phyloP scores from a whole-genome alignment of 345 rosid species.

The Garcia nutans region DNA sequence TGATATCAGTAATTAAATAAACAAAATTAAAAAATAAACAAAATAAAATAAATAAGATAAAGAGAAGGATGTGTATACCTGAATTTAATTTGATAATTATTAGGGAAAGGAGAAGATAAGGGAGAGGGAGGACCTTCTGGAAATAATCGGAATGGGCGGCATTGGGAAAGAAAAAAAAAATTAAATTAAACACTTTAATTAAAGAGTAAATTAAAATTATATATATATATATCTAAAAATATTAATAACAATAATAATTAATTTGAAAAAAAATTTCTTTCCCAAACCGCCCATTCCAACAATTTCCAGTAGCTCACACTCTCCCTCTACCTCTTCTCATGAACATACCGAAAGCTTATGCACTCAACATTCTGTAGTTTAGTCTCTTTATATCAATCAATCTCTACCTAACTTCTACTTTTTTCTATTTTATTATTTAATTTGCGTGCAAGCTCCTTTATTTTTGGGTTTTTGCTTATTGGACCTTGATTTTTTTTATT shows the following conservation, averaged over 20 bases:
- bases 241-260: background rate
- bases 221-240: no score
- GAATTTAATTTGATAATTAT: no score
- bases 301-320: slow-evolving; percentile 31
- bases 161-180: slow-evolving; percentile 24
- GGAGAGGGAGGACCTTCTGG: slow-evolving; percentile 36
- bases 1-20: no score
- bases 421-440: background rate
- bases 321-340: slow-evolving; percentile 30
- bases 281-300: slow-evolving; percentile 41
- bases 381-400: background rate
- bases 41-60: no score
- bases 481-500: background rate
- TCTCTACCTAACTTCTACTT: background rate
- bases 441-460: background rate
- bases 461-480: background rate
- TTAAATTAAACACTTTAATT: no score
- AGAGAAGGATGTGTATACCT: no score
- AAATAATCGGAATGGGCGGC: slow-evolving; percentile 40
- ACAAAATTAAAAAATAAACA: no score
- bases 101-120: slow-evolving; percentile 7
- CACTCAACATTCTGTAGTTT: background rate
- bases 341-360: background rate
- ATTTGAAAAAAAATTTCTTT: slow-evolving; percentile 8
- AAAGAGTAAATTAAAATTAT: no score